Evolutionary conservation across 768 basidiomycete species (phyloP), one percentile per base, ranked within the genome.

Genomic region (Chiua virens): DNA sequence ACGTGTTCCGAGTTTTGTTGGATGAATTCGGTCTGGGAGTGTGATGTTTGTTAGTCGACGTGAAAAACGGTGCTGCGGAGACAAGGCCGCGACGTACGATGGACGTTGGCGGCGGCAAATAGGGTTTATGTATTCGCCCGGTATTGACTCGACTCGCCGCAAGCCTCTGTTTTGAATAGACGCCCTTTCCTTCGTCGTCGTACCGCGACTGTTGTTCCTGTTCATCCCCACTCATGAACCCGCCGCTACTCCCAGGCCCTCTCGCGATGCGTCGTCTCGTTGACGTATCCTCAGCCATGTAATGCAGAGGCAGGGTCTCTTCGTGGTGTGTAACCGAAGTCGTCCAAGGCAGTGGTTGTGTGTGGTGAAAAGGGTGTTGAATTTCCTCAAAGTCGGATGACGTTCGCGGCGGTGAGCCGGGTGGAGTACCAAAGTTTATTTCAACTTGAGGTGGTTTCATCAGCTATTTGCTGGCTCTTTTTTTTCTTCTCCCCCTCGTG

Each of bases 1-100:
- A 93, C 67, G 66, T 87, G 82, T 58, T 92, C 89, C 46, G 82
- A 71, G 70, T 93, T 91, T 76, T 92, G 89, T 47, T 81, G 69
- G 44, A 91, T 62, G 68, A 91, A 89, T 68, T 92, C 89, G 64
- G 74, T 72, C 88, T 92, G 62, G 35, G 34, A 27, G 6, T 8
- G 18, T 11, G 28, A 30, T 30, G 28, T 34, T 1, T 2, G 32
- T 34, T 4, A 34, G 32, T 34, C 3, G 3, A 34, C 32, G 15
- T 34, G 32, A 15, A 34, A 34, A 34, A 15, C 4, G 40, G 47
- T 52, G 50, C 56, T 53, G 49, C 52, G 52, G 48, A 52, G 49
- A 20, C 40, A 23, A 25, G 38, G 13, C n/a, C n/a, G n/a, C 46
- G 34, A 74, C 80, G 61, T 64, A 84, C 82, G 46, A 84, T 73